Percentiles rank a stretch among this genome's conserved stretches.
Evolutionary conservation across 192 early-diverging fungal genomes (phyloP).

Genomic region (Radiomyces spectabilis): DNA sequence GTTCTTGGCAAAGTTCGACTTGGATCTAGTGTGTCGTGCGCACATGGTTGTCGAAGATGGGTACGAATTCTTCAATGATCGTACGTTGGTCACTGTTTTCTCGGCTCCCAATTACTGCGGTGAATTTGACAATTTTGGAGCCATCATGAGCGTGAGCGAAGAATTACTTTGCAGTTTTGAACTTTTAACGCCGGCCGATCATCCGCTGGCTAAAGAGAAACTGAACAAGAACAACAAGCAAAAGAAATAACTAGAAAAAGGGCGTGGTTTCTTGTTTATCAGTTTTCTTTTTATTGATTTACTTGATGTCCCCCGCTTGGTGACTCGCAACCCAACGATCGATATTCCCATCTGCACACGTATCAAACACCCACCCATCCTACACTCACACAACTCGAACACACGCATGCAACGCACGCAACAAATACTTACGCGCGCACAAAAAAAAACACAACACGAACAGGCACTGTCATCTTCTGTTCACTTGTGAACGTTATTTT

Average conservation of each 20-base stretch:
- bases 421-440: too few relatives aligned
- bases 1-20: conserved; percentile 77
- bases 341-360: too few relatives aligned
- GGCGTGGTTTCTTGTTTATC: too few relatives aligned
- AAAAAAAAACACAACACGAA: not conserved
- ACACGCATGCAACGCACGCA: too few relatives aligned
- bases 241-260: not conserved
- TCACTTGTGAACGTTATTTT: too few relatives aligned
- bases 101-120: conserved; percentile 83
- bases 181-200: conserved; percentile 32
- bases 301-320: too few relatives aligned
- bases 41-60: conserved; percentile 99
- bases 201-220: conserved; percentile 25
- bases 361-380: too few relatives aligned
- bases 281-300: too few relatives aligned
- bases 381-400: too few relatives aligned
- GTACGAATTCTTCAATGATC: conserved; percentile 97
- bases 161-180: conserved; percentile 81
- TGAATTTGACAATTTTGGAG: conserved; percentile 31
- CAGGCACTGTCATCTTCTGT: too few relatives aligned
- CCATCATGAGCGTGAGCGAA: conserved; percentile 64
- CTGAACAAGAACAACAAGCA: conserved; percentile 3
- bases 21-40: conserved; percentile 97
- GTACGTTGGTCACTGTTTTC: conserved; percentile 66
- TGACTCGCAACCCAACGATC: too few relatives aligned